Evolutionary conservation across 345 rosid species (phyloP).

Genomic region (Nasturtium officinale): DNA sequence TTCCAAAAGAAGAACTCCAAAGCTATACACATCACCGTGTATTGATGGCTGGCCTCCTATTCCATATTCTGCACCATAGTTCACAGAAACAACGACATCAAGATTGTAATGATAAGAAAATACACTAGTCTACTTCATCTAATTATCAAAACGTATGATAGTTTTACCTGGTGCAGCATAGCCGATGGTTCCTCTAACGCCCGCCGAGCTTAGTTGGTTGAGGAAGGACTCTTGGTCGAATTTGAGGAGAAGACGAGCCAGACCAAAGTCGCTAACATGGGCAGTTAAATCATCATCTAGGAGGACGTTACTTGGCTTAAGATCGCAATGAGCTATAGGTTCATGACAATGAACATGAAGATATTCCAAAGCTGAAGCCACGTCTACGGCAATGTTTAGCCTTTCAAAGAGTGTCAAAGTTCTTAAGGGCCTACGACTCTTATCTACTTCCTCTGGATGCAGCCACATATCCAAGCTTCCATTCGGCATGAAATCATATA

Average conservation of each 20-base stretch:
- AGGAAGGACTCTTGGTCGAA: background rate
- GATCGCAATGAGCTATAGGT: slow-evolving; percentile 22
- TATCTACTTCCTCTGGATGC: slow-evolving; percentile 17
- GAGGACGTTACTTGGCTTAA: slow-evolving; percentile 28
- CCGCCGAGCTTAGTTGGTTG: background rate
- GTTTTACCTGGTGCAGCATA: slow-evolving; percentile 33
- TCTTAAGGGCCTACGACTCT: background rate
- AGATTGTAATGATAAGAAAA: background rate
- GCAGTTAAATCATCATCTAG: slow-evolving; percentile 18
- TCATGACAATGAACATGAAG: slow-evolving; percentile 12
- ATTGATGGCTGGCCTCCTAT: slow-evolving; percentile 35
- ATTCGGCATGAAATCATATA: slow-evolving; percentile 50
- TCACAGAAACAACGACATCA: background rate
- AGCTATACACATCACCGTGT: slow-evolving; percentile 8
- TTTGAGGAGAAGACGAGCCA: slow-evolving; percentile 12
- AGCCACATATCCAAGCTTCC: slow-evolving; percentile 53
- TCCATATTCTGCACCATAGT: slow-evolving; percentile 36
- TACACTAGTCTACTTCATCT: background rate
- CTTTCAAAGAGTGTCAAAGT: slow-evolving; percentile 38
- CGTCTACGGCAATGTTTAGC: slow-evolving; percentile 37
- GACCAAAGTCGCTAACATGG: slow-evolving; percentile 36
- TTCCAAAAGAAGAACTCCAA: background rate
- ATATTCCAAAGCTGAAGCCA: slow-evolving; percentile 24
- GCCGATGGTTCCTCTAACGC: slow-evolving; percentile 24
- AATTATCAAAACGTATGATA: too few species aligned